Base-by-base conservation (phyloP, 2,329 filamentous ascomycete species). In the Geosmithia flava region DNA sequence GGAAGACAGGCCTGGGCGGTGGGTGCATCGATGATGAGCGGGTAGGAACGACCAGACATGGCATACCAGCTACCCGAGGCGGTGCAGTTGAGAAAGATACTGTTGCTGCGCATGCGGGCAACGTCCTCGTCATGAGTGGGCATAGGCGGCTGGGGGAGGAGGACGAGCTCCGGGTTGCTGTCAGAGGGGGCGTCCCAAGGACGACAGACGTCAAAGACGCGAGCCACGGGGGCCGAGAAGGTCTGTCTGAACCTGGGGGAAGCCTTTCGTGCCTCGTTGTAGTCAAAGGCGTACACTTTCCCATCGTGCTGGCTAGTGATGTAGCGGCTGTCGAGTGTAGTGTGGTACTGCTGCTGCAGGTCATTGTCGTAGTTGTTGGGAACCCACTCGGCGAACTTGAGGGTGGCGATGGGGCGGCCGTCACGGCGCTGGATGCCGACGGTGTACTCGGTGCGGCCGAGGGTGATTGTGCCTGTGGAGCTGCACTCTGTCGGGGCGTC, bases 311-410 rank as follows among this genome's bases (percentile, higher is more conserved):
- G 81, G 54, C 84, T 87, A 54, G 91, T 91, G 46, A 97, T 83
- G 65, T 97, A 96, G 52, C 85, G 85, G 55, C 86, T 82, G 62
- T 97, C 90, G 60, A 90, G 83, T 1, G 89, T 88, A 11, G 72
- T 68, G 15, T 76, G 77, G 59, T 97, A 93, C 59, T 97, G 88
- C 46, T 78, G 78, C 57, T 88, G 82, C 7, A 98, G 78, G 61
- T 98, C 93, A 53, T 79, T 79, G 63, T 98, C 91, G 51, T 83
- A 86, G 50, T 85, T 94, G 64, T 98, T 98, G 15, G 90, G 87
- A 1, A 81, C 83, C 93, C 93, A 98, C 63, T 98, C 93, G 11
- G 88, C 85, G 60, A 94, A 98, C 54, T 81, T 90, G 55, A 98
- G 78, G 0, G 87, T 95, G 58, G 89, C 95, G 52, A 98, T 84